Evolutionary conservation across 768 basidiomycete species (phyloP), one percentile per base, ranked within the genome.

Genomic region (Rickenella mellea): DNA sequence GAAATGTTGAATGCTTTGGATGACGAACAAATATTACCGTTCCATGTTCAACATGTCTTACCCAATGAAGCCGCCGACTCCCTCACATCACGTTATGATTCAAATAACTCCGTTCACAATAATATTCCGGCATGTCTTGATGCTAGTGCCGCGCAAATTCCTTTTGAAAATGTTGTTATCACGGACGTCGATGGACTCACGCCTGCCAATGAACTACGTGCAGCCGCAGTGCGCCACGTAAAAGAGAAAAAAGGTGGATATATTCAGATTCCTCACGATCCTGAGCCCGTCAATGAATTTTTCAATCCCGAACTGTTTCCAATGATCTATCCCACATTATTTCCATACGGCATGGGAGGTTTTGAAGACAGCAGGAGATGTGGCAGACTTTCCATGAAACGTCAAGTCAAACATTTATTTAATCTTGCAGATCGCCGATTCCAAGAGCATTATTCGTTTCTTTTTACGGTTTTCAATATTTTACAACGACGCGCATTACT

Each of bases 291-390:
- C 0, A 63, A 63, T 49, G 63, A 68, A 39, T 67, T 64, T 50
- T 46, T 46, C 25, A 65, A 69, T 45, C 59, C 60, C 1, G 6
- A 32, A 5, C 31, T 70, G n/a, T 64, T 72, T 33, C 66, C 67
- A 1, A 56, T 53, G 44, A 58, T 67, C 14, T 70, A 64, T 50
- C 68, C 69, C 2, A 64, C 65, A 0, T 40, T 73, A 0, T 70
- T 62, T 52, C 69, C 69, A 0, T 70, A 60, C 50, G 66, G 70
- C 0, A 45, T 62, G 15, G 67, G 70, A 1, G 68, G 69, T 1
- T 64, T 67, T 46, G 62, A 71, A 43, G 53, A 72, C 44, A 11
- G 11, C 1, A 17, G 27, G 5, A 29, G 64, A 0, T 15, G 1
- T 1, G 20, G 17, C 0, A 6, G 33, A 1, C 7, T 71, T 0